A percentile compares a stretch with the other conserved stretches of the same genome.
These are phyloP conservation scores for Capsicum pubescens DNA, from an alignment of 257 asterid genomes.

Conservation along the genomic window DNA sequence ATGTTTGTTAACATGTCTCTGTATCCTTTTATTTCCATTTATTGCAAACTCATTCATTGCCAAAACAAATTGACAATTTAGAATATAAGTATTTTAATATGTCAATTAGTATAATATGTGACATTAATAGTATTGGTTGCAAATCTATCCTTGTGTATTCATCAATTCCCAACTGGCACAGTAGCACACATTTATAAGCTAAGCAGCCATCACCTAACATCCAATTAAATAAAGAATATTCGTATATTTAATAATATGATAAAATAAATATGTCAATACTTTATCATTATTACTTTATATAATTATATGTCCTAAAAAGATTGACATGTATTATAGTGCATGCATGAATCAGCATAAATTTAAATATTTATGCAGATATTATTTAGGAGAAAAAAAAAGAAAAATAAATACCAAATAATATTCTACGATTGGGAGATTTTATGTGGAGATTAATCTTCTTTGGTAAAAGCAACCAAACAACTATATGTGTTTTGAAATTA, in stretches of 20 bases:
- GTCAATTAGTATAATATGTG: background rate
- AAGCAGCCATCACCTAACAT: background rate
- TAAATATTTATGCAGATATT: no score
- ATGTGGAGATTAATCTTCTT: no score
- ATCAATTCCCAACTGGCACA: constrained; percentile 15
- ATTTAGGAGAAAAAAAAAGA: no score
- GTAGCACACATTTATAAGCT: constrained; percentile 7
- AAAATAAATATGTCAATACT: background rate
- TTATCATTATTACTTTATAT: background rate
- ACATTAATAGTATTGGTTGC: background rate
- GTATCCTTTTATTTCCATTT: constrained; percentile 14
- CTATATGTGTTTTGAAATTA: no score
- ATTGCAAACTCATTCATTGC: constrained; percentile 16
- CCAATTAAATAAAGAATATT: background rate
- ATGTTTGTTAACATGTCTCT: constrained; percentile 12
- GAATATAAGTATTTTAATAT: background rate
- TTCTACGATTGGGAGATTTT: no score
- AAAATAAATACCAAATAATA: no score
- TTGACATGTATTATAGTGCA: no score
- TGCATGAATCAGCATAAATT: no score
- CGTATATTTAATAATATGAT: background rate
- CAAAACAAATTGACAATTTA: constrained; percentile 12
- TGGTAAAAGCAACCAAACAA: no score
- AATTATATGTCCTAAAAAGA: no score
- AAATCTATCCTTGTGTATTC: background rate